Conservation (phyloP, 441 rosid genomes). For the Gossypium davidsonii region DNA sequence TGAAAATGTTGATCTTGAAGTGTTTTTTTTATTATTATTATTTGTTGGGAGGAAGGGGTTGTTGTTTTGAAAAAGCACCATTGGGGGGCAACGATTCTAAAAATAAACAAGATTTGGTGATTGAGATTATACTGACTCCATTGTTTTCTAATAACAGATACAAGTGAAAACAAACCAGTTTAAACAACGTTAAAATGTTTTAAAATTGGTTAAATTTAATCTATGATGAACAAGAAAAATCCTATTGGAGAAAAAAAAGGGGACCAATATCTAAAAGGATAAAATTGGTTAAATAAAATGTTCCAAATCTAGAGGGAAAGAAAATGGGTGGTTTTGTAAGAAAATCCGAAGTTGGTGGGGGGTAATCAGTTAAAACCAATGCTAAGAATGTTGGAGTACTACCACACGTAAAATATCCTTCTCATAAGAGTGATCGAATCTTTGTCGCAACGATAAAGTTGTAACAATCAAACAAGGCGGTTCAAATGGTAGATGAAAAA, state of each 20-base stretch:
- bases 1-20: background rate
- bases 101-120: slow-evolving; percentile 6
- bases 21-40: background rate
- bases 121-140: background rate
- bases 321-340: background rate
- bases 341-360: slow-evolving; percentile 3
- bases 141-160: background rate
- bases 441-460: too few relatives aligned
- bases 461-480: too few relatives aligned
- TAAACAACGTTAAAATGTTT: background rate
- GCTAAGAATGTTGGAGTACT: background rate
- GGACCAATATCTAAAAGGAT: background rate
- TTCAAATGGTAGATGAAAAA: too few relatives aligned
- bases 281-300: background rate
- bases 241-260: background rate
- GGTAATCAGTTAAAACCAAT: slow-evolving; percentile 3
- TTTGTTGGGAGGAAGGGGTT: background rate
- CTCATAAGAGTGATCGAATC: too few relatives aligned
- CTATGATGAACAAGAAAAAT: background rate
- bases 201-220: background rate
- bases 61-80: background rate
- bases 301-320: background rate
- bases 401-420: too few relatives aligned
- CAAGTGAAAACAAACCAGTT: background rate
- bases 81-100: background rate